Percentiles rank a stretch among this genome's conserved stretches.
Conservation (phyloP, 2,329 filamentous ascomycete genomes). For the Arthrobotrys musiformis region DNA sequence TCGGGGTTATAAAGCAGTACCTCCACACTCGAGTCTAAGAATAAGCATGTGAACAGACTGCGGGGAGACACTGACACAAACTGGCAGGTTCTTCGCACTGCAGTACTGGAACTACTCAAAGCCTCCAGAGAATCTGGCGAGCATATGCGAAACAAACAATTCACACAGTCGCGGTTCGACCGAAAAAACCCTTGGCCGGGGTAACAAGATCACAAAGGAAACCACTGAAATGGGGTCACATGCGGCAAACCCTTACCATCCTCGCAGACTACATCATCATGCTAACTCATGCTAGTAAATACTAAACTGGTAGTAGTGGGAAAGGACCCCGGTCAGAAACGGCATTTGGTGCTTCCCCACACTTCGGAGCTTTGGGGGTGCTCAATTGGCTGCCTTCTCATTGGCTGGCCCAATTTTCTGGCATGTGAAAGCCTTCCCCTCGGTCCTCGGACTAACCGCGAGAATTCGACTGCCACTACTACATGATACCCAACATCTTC, state of each 20-base stretch:
- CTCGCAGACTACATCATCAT: too few relatives aligned
- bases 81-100: too few relatives aligned
- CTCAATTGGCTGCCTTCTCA: slow-evolving; percentile 29
- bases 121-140: too few relatives aligned
- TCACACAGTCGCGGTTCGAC: slow-evolving; percentile 9
- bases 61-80: slow-evolving; percentile 15
- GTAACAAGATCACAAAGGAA: background rate
- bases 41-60: slow-evolving; percentile 51
- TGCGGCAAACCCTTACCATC: slow-evolving; percentile 20
- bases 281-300: background rate
- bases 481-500: background rate
- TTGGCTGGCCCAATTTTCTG: slow-evolving; percentile 14
- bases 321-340: slow-evolving; percentile 12
- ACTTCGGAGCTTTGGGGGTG: slow-evolving; percentile 32
- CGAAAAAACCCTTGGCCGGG: slow-evolving; percentile 4
- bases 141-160: background rate
- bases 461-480: too few relatives aligned
- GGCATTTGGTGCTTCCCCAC: slow-evolving; percentile 42
- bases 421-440: slow-evolving; percentile 47
- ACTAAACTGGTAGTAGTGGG: background rate
- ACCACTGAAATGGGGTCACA: slow-evolving; percentile 18
- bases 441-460: slow-evolving; percentile 52
- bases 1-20: slow-evolving; percentile 1
- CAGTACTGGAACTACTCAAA: too few relatives aligned
- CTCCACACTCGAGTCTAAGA: background rate